Conservation (phyloP, 2,329 filamentous ascomycete genomes). For the Metarhizium sp. region DNA sequence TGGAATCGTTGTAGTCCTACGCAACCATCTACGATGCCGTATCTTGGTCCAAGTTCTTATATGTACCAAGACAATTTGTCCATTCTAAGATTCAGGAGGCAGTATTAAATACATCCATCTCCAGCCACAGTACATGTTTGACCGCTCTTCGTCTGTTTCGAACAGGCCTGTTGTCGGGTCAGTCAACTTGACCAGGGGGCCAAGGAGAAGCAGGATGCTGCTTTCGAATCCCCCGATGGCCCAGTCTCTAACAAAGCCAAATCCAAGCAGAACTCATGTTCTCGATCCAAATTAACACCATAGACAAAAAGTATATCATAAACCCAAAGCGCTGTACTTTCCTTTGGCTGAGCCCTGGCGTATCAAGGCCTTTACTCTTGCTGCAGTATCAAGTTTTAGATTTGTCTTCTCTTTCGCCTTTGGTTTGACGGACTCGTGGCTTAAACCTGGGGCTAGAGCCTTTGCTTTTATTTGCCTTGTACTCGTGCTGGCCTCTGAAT, state of each 20-base stretch:
- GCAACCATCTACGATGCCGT: not conserved
- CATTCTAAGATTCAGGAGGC: not conserved
- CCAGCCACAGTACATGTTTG: no score
- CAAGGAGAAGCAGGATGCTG: no score
- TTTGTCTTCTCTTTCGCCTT: not conserved
- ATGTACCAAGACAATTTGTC: not conserved
- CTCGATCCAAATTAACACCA: not conserved
- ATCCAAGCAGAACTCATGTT: not conserved
- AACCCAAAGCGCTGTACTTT: constrained; percentile 24
- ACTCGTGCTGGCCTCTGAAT: constrained; percentile 2
- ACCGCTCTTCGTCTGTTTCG: no score
- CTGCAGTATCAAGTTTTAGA: constrained; percentile 1
- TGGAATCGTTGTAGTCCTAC: not conserved
- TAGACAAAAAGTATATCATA: constrained; percentile 14
- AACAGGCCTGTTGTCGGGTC: no score
- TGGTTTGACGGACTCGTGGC: not conserved
- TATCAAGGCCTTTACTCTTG: constrained; percentile 17
- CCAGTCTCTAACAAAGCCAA: no score
- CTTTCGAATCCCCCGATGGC: no score
- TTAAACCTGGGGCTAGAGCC: not conserved
- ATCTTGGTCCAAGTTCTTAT: not conserved
- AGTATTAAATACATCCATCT: no score
- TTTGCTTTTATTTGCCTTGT: not conserved
- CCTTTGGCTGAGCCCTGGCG: constrained; percentile 18
- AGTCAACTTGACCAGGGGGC: no score